Evolutionary conservation across 2,329 filamentous ascomycete genomes (phyloP).

Genomic region (Fusarium secorum): DNA sequence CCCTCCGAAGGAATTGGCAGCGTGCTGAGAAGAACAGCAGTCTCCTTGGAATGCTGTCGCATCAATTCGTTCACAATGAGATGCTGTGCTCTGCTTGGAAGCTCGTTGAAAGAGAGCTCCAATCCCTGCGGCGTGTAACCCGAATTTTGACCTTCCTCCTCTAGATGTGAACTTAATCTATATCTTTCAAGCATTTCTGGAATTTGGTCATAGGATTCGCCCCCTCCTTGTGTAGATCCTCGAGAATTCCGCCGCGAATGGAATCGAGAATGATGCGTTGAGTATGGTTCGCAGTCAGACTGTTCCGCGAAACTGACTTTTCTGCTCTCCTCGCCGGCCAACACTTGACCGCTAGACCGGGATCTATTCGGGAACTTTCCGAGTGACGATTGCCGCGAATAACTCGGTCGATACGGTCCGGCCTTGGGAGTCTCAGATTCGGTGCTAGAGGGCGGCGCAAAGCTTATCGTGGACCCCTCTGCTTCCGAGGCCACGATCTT

Average conservation of each 20-base stretch:
- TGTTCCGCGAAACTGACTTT: conserved; percentile 69
- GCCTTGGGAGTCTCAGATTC: conserved; percentile 41
- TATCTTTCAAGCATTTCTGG: conserved; percentile 55
- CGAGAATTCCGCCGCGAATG: conserved; percentile 51
- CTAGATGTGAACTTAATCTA: conserved; percentile 33
- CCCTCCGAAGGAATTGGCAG: conserved; percentile 82
- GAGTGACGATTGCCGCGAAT: conserved; percentile 56
- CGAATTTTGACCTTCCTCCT: conserved; percentile 47
- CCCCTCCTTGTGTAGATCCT: conserved; percentile 41
- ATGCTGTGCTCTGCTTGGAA: conserved; percentile 85
- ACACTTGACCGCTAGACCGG: conserved; percentile 66
- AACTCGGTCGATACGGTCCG: conserved; percentile 46
- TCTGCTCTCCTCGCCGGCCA: conserved; percentile 62
- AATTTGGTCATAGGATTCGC: conserved; percentile 54
- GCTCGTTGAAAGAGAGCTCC: conserved; percentile 83
- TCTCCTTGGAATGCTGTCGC: conserved; percentile 69
- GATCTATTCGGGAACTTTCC: conserved; percentile 69
- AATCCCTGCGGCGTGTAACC: conserved; percentile 67
- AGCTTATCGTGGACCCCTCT: conserved; percentile 71
- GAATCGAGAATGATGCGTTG: conserved; percentile 39
- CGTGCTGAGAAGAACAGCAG: conserved; percentile 84
- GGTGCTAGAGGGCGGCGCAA: conserved; percentile 54
- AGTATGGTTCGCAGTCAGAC: conserved; percentile 31
- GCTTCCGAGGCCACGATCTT: conserved; percentile 68
- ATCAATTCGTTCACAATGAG: conserved; percentile 88